These are phyloP conservation scores for Quercus suber DNA, from an alignment of 306 rosid genomes.

Conservation along the genomic window DNA sequence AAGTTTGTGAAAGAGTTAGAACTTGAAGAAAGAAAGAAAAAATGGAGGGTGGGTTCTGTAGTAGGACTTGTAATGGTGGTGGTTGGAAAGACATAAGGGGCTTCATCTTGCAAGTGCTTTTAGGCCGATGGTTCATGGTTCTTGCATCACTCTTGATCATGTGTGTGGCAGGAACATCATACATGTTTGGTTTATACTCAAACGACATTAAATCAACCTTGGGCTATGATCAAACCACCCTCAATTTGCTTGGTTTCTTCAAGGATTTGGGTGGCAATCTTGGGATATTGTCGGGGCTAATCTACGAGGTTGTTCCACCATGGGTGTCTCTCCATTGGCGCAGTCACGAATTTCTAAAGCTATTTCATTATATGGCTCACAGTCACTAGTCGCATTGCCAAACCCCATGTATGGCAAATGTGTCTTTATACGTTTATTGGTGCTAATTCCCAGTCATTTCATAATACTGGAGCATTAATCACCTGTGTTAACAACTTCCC, in stretches of 20 bases:
- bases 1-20: not conserved
- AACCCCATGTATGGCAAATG: slow-evolving; percentile 70
- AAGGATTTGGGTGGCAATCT: slow-evolving; percentile 67
- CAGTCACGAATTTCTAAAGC: slow-evolving; percentile 62
- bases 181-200: slow-evolving; percentile 64
- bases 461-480: slow-evolving; percentile 59
- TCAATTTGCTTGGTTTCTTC: slow-evolving; percentile 69
- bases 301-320: slow-evolving; percentile 60
- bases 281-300: slow-evolving; percentile 52
- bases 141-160: slow-evolving; percentile 61
- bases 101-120: slow-evolving; percentile 27
- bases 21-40: not conserved
- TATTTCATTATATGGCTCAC: slow-evolving; percentile 80
- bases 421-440: slow-evolving; percentile 64
- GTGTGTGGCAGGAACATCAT: slow-evolving; percentile 60
- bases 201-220: slow-evolving; percentile 40
- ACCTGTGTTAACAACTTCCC: slow-evolving; percentile 67
- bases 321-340: slow-evolving; percentile 59
- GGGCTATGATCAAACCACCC: slow-evolving; percentile 72
- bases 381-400: slow-evolving; percentile 33
- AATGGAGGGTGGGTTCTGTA: slow-evolving; percentile 13
- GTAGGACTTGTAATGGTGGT: not conserved
- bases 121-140: slow-evolving; percentile 69
- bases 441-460: slow-evolving; percentile 60
- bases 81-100: slow-evolving; percentile 14